Percentiles rank a stretch among this genome's conserved stretches.
Evolutionary conservation across 1,284 basidiomycete species (phyloP).

Genomic region (Ceratobasidium papillatum): DNA sequence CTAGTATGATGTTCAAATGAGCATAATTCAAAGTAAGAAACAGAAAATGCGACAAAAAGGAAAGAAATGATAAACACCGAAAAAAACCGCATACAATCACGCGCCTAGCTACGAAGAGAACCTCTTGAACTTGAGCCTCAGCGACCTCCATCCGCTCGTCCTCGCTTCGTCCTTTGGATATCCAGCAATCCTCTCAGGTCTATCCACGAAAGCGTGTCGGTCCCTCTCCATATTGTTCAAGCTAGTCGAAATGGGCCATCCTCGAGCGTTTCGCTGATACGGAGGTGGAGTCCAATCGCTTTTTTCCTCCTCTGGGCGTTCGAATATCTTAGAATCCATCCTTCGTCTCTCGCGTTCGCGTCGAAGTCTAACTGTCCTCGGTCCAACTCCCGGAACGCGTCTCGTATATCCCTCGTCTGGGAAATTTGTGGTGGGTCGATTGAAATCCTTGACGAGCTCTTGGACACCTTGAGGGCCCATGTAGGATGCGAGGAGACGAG

Average conservation of each 20-base stretch:
- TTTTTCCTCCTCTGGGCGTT: background rate
- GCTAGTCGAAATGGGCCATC: background rate
- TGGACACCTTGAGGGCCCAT: conserved; percentile 6
- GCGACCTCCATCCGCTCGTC: background rate
- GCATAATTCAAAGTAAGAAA: background rate
- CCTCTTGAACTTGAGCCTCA: background rate
- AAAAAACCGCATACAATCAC: background rate
- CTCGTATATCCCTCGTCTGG: background rate
- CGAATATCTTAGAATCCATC: background rate
- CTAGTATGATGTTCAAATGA: background rate
- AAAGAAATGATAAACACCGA: background rate
- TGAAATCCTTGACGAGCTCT: conserved; percentile 13
- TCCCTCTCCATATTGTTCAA: too few relatives aligned
- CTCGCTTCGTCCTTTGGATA: background rate
- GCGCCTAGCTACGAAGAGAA: background rate
- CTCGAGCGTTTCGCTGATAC: background rate
- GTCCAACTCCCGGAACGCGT: conserved; percentile 19
- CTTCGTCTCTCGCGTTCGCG: background rate
- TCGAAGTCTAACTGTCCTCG: background rate
- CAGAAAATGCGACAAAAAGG: background rate
- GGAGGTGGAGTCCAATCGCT: background rate
- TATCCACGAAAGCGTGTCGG: background rate
- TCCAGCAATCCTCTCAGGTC: background rate
- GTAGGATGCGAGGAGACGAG: background rate
- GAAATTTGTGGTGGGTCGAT: background rate